Evolutionary conservation across 345 rosid genomes (phyloP), one percentile per base, ranked within the genome.

Genomic region (Microcos paniculata): DNA sequence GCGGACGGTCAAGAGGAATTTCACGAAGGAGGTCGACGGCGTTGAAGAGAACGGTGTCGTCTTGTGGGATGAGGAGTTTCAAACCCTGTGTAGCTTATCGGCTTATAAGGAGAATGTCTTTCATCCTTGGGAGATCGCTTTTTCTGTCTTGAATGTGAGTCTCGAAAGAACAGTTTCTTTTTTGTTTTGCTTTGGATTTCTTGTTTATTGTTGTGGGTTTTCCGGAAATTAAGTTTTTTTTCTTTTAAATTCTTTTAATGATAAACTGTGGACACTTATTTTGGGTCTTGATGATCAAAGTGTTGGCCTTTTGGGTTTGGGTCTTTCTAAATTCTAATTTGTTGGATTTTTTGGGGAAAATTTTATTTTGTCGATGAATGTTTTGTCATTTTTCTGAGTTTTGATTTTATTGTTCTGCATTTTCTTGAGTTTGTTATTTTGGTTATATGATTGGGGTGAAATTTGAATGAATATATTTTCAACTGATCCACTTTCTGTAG

Each of bases 61-160:
- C 62, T 69, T 75, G 7, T 93, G 99, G 99, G 91, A 92, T 30
- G 97, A 91, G 85, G 96, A 91, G 84, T 96, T 96, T 77, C 88
- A 80, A 77, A 88, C 84, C 75, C 72, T 88, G 11, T 96, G 98
- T 76, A 80, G 89, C 48, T 82, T 96, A 26, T 85, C 96, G 68
- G 84, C 89, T 70, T 89, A 89, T 74, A 96, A 88, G 58, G 96
- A 93, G 31, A 90, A 77, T 75, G 83, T 83, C 75, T 93, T 90
- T 84, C 93, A 84, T 80, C 98, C 97, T 6, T 96, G 98, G 99
- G 98, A 93, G 90, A 91, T 96, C 85, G 81, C 83, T 85, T 89
- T 96, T 84, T 87, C 94, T 45, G 89, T 93, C 85, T 85, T 91
- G 85, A 87, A 88, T 86, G 99, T 92, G 76, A 86, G 97, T 83